Percentiles rank a stretch among this genome's conserved stretches.
phyloP scores from a whole-genome alignment of 108 stramenopile genomes.

The Epithemia pelagica region DNA sequence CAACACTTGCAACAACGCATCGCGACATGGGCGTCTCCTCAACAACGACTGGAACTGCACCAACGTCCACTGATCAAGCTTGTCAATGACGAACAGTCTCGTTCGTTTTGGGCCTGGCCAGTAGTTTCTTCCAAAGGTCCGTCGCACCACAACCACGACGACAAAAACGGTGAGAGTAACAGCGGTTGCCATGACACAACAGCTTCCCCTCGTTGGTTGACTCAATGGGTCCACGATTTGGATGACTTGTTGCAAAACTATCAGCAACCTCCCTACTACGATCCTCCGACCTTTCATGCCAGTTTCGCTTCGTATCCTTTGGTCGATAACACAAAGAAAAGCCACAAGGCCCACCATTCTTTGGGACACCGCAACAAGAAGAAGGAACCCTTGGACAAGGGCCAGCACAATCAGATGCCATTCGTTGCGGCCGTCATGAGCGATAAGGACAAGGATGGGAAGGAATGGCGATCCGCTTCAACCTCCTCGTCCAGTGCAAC shows the following conservation, averaged over 20 bases:
- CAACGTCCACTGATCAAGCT: conserved; percentile 9
- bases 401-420: too few species aligned
- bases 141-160: too few species aligned
- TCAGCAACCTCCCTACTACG: conserved; percentile 28
- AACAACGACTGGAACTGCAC: conserved; percentile 2
- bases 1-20: conserved; percentile 13
- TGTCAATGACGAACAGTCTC: conserved; percentile 38
- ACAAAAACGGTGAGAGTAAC: too few species aligned
- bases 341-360: not conserved
- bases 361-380: not conserved
- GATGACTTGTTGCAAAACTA: conserved; percentile 28
- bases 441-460: not conserved
- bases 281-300: conserved; percentile 32
- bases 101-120: conserved; percentile 33
- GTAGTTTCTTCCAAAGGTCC: conserved; percentile 21
- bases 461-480: not conserved
- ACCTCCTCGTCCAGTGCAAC: not conserved
- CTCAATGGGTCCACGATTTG: conserved; percentile 22
- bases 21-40: conserved; percentile 5
- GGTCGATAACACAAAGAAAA: not conserved
- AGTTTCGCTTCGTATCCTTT: conserved; percentile 30
- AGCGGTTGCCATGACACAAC: conserved; percentile 8
- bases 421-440: too few species aligned
- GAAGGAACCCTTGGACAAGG: not conserved
- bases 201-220: not conserved